These are phyloP conservation scores for Epichloe sylvatica DNA, from an alignment of 2,329 filamentous ascomycete species.

Conservation along the genomic window DNA sequence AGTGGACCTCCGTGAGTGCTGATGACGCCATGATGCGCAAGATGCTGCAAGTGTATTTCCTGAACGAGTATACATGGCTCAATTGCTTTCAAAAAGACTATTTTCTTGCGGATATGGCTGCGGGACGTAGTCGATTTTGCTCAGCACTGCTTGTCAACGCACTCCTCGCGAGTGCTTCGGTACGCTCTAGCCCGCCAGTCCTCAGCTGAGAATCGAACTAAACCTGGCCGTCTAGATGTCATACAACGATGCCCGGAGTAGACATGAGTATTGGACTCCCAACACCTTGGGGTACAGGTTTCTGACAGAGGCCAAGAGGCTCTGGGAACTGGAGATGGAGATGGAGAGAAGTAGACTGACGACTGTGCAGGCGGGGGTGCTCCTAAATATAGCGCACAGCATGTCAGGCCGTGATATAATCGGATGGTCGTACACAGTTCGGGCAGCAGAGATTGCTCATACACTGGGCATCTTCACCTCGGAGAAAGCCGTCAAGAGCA, in stretches of 20 bases:
- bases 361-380: slow-evolving; percentile 22
- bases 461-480: slow-evolving; percentile 19
- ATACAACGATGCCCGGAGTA: too few relatives aligned
- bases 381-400: slow-evolving; percentile 19
- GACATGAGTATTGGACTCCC: slow-evolving; percentile 22
- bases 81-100: slow-evolving; percentile 24
- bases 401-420: slow-evolving; percentile 24
- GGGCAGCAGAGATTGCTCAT: slow-evolving; percentile 19
- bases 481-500: background rate
- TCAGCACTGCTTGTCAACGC: slow-evolving; percentile 26
- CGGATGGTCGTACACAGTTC: slow-evolving; percentile 20
- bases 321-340: slow-evolving; percentile 22
- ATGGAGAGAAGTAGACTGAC: slow-evolving; percentile 12
- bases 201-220: too few relatives aligned
- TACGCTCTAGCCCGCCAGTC: slow-evolving; percentile 10
- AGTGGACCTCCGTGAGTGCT: slow-evolving; percentile 23
- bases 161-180: slow-evolving; percentile 22
- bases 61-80: slow-evolving; percentile 23
- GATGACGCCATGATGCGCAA: slow-evolving; percentile 23
- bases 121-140: slow-evolving; percentile 19
- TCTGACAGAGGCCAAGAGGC: slow-evolving; percentile 23
- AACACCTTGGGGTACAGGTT: slow-evolving; percentile 22
- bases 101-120: slow-evolving; percentile 26
- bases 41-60: slow-evolving; percentile 15
- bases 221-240: too few relatives aligned